Evolutionary conservation across 73 alveolate genomes (phyloP).

Genomic region (Tetrahymena elliotti): DNA sequence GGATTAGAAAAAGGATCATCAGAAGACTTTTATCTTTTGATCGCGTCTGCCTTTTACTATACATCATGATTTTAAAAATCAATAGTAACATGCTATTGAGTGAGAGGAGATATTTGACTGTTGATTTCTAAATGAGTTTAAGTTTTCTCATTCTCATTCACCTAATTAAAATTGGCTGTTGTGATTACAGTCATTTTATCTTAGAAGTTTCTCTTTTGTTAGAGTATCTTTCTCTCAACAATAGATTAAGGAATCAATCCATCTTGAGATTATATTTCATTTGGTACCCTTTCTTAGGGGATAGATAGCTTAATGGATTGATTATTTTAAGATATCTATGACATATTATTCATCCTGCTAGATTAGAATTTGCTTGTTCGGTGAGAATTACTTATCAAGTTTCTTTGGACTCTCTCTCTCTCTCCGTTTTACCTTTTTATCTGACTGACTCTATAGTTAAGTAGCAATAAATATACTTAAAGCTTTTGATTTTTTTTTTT

Average conservation of each 20-base stretch:
- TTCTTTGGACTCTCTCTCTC: neutral
- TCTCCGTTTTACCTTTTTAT: neutral
- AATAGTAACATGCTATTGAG: neutral
- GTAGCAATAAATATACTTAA: neutral
- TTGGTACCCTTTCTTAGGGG: neutral
- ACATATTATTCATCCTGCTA: neutral
- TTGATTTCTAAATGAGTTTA: neutral
- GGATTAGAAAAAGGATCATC: neutral
- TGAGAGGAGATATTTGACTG: neutral
- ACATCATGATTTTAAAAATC: neutral
- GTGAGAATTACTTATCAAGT: neutral
- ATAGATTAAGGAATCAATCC: neutral
- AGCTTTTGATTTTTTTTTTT: neutral
- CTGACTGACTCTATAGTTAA: neutral
- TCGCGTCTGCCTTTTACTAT: neutral
- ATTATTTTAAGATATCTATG: neutral
- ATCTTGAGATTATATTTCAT: neutral
- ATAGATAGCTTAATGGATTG: neutral
- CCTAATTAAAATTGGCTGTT: neutral
- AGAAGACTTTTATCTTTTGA: neutral
- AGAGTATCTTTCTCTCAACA: neutral
- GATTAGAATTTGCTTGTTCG: neutral
- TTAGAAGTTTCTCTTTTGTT: neutral
- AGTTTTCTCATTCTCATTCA: neutral
- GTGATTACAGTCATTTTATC: neutral